Conservation (phyloP, 192 early-diverging fungal species). For the Podila clonocystis region DNA sequence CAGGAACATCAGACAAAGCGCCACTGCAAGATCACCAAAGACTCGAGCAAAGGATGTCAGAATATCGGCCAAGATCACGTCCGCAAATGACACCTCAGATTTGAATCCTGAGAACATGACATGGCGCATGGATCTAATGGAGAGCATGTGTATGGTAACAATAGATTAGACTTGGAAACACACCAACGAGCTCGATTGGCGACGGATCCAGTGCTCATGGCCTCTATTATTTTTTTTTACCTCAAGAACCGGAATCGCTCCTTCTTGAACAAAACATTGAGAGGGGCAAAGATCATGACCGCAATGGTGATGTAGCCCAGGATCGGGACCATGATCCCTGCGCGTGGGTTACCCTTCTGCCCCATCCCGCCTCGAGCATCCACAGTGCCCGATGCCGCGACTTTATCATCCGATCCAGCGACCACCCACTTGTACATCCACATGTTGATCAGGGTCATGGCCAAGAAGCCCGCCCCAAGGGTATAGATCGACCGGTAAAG, state of each 20-base stretch:
- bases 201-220: background rate
- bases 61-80: slow-evolving; percentile 95
- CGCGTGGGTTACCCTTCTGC: slow-evolving; percentile 6
- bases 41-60: slow-evolving; percentile 93
- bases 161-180: background rate
- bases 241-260: slow-evolving; percentile 65
- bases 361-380: slow-evolving; percentile 37
- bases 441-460: slow-evolving; percentile 56
- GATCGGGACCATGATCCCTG: slow-evolving; percentile 54
- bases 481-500: slow-evolving; percentile 57
- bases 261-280: slow-evolving; percentile 55
- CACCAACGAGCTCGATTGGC: background rate
- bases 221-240: slow-evolving; percentile 28
- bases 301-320: slow-evolving; percentile 55
- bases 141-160: background rate
- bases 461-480: slow-evolving; percentile 54
- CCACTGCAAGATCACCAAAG: slow-evolving; percentile 82
- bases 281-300: slow-evolving; percentile 57
- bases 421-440: slow-evolving; percentile 56
- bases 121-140: slow-evolving; percentile 58
- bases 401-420: slow-evolving; percentile 23
- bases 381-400: background rate
- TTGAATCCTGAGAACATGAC: slow-evolving; percentile 60
- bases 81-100: slow-evolving; percentile 70
- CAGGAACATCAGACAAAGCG: slow-evolving; percentile 70